Evolutionary conservation across 179 eudicot species (phyloP).

Genomic region (Actinidia arguta): DNA sequence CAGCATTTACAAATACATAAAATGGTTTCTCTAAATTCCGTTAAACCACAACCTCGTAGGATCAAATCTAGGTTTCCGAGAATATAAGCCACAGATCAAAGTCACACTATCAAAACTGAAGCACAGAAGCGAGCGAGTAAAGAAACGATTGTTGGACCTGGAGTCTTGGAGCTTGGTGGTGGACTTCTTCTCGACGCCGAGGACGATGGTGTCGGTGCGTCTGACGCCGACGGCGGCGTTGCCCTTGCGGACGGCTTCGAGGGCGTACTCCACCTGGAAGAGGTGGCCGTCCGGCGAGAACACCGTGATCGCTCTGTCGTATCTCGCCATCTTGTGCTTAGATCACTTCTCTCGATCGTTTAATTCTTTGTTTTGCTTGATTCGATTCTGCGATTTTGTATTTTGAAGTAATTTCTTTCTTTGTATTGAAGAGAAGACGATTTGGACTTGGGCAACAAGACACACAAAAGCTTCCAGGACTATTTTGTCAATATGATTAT

Average conservation of each 20-base stretch:
- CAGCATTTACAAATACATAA: too few relatives aligned
- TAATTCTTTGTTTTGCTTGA: conserved; percentile 14
- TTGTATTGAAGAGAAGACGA: neutral
- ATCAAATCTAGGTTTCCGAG: too few relatives aligned
- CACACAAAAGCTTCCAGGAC: neutral
- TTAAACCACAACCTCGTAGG: too few relatives aligned
- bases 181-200: conserved; percentile 96
- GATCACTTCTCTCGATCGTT: neutral
- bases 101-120: too few relatives aligned
- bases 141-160: conserved; percentile 41
- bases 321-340: conserved; percentile 66
- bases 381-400: neutral
- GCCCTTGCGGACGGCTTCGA: conserved; percentile 99
- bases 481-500: neutral
- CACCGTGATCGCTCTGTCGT: conserved; percentile 96
- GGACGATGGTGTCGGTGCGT: conserved; percentile 90
- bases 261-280: conserved; percentile 96
- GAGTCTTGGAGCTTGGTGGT: conserved; percentile 94
- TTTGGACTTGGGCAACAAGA: conserved; percentile 19
- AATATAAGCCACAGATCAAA: too few relatives aligned
- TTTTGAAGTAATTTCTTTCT: neutral
- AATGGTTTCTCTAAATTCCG: too few relatives aligned
- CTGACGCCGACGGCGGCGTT: conserved; percentile 99
- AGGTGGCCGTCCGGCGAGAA: conserved; percentile 98
- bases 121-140: too few relatives aligned